phyloP scores from a whole-genome alignment of 2,329 filamentous ascomycete genomes.

The Westerdykella sp. region DNA sequence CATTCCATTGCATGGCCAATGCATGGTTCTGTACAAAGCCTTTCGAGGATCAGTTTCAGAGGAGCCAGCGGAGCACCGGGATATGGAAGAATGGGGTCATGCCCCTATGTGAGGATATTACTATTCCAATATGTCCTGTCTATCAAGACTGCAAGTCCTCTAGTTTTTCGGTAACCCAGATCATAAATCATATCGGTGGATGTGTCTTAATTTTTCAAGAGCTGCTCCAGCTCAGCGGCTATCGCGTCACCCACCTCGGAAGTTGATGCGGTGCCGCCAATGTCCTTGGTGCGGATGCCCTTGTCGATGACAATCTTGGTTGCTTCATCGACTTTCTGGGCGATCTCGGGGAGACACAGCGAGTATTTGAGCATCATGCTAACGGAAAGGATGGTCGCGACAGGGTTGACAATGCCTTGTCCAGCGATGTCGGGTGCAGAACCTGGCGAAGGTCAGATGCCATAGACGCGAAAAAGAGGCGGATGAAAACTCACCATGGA shows the following conservation, averaged over 20 bases:
- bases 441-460: constrained; percentile 43
- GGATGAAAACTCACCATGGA: constrained; percentile 63
- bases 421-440: constrained; percentile 92
- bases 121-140: no score
- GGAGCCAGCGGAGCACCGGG: no score
- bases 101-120: no score
- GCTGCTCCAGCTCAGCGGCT: constrained; percentile 63
- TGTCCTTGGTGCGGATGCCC: constrained; percentile 74
- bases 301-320: constrained; percentile 74
- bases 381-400: constrained; percentile 84
- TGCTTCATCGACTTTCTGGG: constrained; percentile 72
- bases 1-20: no score
- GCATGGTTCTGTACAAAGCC: no score
- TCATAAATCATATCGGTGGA: not conserved
- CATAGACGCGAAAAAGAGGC: not conserved
- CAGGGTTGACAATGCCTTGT: constrained; percentile 83
- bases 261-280: constrained; percentile 71
- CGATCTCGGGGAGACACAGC: constrained; percentile 69
- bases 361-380: constrained; percentile 97
- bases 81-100: no score
- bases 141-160: no score
- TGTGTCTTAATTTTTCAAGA: constrained; percentile 45
- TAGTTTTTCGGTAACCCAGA: no score
- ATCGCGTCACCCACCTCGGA: constrained; percentile 78
- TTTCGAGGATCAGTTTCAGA: no score